phyloP scores from a whole-genome alignment of 768 basidiomycete species.

The Daedaleopsis sinensis region DNA sequence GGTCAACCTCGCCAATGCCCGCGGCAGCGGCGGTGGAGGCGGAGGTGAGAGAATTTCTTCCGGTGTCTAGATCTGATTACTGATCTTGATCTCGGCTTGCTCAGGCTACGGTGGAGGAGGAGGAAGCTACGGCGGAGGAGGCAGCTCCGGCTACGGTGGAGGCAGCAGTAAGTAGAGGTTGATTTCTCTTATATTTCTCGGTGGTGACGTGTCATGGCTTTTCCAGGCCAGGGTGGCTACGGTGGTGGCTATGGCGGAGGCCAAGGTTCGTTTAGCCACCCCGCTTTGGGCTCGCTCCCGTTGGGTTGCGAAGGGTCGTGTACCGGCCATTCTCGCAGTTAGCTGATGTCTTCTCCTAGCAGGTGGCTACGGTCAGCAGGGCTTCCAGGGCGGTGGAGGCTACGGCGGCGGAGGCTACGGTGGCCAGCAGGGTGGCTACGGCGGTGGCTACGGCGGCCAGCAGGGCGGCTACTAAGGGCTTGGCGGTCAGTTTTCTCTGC shows the following conservation, averaged over 20 bases:
- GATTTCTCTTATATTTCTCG: conserved; percentile 28
- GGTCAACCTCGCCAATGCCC: conserved; percentile 80
- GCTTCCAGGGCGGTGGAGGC: conserved; percentile 27
- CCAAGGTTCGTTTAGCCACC: conserved; percentile 22
- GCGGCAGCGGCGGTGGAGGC: conserved; percentile 56
- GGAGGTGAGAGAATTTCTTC: conserved; percentile 21
- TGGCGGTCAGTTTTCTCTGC: not conserved
- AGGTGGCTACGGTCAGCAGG: conserved; percentile 22
- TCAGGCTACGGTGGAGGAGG: conserved; percentile 37
- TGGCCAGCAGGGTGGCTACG: conserved; percentile 25
- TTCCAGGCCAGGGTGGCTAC: conserved; percentile 31
- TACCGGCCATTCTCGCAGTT: not conserved
- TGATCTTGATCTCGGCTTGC: not conserved
- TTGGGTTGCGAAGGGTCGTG: conserved; percentile 14
- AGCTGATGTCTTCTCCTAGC: not conserved
- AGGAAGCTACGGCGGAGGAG: conserved; percentile 29
- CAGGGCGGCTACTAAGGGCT: conserved; percentile 30
- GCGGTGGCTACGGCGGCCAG: conserved; percentile 25
- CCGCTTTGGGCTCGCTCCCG: conserved; percentile 16
- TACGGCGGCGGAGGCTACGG: no score
- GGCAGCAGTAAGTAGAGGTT: no score
- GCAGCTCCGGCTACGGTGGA: not conserved
- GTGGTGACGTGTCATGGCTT: conserved; percentile 30
- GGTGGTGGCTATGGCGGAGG: conserved; percentile 30
- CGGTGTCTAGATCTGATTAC: not conserved